Percentiles rank a stretch among this genome's conserved stretches.
Conservation (phyloP, 1,139 yeast species). For the Kurtzmaniella quercitrusa region DNA sequence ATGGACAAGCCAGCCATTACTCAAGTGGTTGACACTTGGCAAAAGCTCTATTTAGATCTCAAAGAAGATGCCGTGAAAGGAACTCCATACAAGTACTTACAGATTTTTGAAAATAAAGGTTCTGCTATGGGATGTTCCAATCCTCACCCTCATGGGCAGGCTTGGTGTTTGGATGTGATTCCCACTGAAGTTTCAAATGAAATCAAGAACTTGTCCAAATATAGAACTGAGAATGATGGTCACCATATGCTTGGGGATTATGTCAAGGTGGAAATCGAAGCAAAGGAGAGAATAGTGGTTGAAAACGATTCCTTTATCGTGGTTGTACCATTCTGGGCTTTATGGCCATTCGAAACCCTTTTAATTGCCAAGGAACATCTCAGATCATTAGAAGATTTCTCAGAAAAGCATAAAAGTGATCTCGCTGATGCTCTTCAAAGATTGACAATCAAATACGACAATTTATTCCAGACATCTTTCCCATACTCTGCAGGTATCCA, state of each 20-base stretch:
- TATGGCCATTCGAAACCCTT: conserved; percentile 78
- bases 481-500: conserved; percentile 83
- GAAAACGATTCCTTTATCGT: conserved; percentile 62
- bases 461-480: conserved; percentile 63
- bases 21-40: conserved; percentile 59
- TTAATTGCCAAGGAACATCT: conserved; percentile 54
- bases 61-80: conserved; percentile 31
- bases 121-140: conserved; percentile 81
- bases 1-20: conserved; percentile 45
- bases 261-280: conserved; percentile 52
- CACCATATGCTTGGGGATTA: conserved; percentile 59
- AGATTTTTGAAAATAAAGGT: conserved; percentile 77
- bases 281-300: conserved; percentile 50
- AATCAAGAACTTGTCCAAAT: conserved; percentile 46
- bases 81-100: conserved; percentile 57
- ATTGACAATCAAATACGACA: conserved; percentile 67
- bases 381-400: conserved; percentile 48
- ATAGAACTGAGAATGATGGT: conserved; percentile 38
- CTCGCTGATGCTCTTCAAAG: conserved; percentile 52
- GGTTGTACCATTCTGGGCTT: conserved; percentile 82
- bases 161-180: conserved; percentile 66
- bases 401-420: conserved; percentile 46
- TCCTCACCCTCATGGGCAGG: conserved; percentile 80
- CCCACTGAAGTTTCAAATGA: conserved; percentile 71
- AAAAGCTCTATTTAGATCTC: conserved; percentile 42